Evolutionary conservation across 2,329 filamentous ascomycete species (phyloP).

Genomic region (Xylariaceae sp.): DNA sequence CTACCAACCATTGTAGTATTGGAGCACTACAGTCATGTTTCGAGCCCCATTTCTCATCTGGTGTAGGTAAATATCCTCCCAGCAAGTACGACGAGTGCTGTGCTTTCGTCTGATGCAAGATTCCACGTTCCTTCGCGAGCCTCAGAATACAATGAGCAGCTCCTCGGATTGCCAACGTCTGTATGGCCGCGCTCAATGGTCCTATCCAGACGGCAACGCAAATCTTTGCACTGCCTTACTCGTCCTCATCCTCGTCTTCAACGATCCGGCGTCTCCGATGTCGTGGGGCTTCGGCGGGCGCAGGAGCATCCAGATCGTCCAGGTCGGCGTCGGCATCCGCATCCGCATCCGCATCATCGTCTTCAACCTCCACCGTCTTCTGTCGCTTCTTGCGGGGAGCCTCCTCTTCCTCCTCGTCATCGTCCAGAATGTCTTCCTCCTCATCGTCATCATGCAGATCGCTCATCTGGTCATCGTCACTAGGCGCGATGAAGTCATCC

Average conservation of each 20-base stretch:
- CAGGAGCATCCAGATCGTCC: slow-evolving; percentile 45
- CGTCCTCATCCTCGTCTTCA: slow-evolving; percentile 60
- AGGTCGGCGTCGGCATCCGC: slow-evolving; percentile 56
- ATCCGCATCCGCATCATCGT: slow-evolving; percentile 51
- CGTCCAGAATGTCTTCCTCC: slow-evolving; percentile 52
- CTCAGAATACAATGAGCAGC: no score
- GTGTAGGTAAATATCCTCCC: no score
- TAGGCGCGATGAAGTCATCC: slow-evolving; percentile 74
- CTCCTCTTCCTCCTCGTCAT: slow-evolving; percentile 51
- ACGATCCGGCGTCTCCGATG: slow-evolving; percentile 55
- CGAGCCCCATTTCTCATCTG: no score
- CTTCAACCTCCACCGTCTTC: slow-evolving; percentile 47
- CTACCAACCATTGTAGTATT: no score
- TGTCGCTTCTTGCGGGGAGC: slow-evolving; percentile 48
- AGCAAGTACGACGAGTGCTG: no score
- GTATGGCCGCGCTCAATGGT: no score
- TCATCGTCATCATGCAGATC: slow-evolving; percentile 61
- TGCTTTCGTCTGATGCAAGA: no score
- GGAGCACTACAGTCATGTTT: no score
- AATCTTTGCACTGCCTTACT: slow-evolving; percentile 18
- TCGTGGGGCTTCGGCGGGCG: slow-evolving; percentile 38
- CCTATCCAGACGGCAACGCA: no score
- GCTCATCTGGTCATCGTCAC: slow-evolving; percentile 63
- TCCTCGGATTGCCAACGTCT: no score
- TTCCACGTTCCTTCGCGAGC: no score